Evolutionary conservation across 192 early-diverging fungal genomes (phyloP).

Genomic region (Podochytrium sp.): DNA sequence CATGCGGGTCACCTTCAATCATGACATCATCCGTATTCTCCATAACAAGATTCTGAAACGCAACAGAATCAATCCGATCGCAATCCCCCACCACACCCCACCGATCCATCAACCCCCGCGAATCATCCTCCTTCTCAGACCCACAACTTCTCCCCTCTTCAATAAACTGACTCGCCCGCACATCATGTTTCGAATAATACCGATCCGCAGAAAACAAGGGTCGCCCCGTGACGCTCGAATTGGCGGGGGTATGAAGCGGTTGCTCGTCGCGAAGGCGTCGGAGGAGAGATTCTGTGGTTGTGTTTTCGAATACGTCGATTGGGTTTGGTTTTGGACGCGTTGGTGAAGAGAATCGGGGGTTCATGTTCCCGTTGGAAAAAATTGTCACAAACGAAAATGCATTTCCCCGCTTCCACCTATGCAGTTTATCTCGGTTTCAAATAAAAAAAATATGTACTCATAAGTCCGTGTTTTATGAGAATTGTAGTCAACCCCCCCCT

Average conservation of each 20-base stretch:
- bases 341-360: neutral
- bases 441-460: too few species aligned
- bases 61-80: conserved; percentile 3
- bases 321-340: neutral
- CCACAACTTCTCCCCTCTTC: too few species aligned
- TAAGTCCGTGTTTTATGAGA: neutral
- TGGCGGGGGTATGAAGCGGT: conserved; percentile 3
- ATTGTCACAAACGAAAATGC: neutral
- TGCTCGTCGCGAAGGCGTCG: conserved; percentile 1
- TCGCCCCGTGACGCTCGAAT: conserved; percentile 4
- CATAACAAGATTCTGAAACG: conserved; percentile 9
- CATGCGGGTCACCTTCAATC: conserved; percentile 14
- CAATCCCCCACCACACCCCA: too few species aligned
- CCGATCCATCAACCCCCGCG: too few species aligned
- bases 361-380: neutral
- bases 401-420: neutral
- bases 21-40: conserved; percentile 20
- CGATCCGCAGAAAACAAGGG: neutral
- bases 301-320: too few species aligned
- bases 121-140: too few species aligned
- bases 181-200: too few species aligned
- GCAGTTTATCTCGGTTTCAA: too few species aligned
- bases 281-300: neutral
- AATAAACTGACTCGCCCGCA: too few species aligned
- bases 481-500: neutral